Conservation (phyloP, 1,139 yeast species). For the Lodderomyces elongisporus region DNA sequence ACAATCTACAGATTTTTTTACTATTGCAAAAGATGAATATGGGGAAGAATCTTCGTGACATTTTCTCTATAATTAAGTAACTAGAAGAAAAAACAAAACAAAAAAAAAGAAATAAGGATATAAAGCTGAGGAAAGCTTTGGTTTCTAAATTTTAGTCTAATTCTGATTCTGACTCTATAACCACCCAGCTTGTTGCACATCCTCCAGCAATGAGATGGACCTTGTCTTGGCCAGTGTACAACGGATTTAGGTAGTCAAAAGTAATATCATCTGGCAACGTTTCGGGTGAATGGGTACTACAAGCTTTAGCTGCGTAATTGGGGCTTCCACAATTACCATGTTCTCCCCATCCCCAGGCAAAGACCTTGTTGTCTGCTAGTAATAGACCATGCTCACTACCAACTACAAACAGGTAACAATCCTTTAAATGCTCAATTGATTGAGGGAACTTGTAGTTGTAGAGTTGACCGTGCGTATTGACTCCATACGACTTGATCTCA, state of each 20-base stretch:
- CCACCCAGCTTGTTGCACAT: constrained; percentile 44
- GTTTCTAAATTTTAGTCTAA: background rate
- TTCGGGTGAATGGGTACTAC: too few species aligned
- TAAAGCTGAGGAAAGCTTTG: background rate
- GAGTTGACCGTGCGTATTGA: constrained; percentile 71
- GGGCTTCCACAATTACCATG: constrained; percentile 86
- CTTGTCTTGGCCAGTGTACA: constrained; percentile 20
- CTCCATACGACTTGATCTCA: constrained; percentile 54
- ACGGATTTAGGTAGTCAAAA: constrained; percentile 32
- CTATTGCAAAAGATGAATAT: constrained; percentile 56
- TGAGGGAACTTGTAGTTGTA: constrained; percentile 21
- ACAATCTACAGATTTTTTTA: constrained; percentile 13
- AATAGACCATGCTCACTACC: constrained; percentile 88
- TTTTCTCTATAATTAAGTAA: constrained; percentile 19
- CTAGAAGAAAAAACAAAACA: too few species aligned
- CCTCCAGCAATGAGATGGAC: constrained; percentile 31
- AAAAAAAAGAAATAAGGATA: too few species aligned
- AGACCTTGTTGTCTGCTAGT: constrained; percentile 31
- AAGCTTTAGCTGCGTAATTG: constrained; percentile 7
- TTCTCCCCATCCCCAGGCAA: constrained; percentile 98
- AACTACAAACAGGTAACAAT: constrained; percentile 14
- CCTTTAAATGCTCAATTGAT: background rate
- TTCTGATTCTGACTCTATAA: background rate
- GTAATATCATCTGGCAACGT: constrained; percentile 24
- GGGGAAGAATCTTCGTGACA: constrained; percentile 80